Conservation (phyloP, 805 yeast genomes). For the Kazachstania martiniae region DNA sequence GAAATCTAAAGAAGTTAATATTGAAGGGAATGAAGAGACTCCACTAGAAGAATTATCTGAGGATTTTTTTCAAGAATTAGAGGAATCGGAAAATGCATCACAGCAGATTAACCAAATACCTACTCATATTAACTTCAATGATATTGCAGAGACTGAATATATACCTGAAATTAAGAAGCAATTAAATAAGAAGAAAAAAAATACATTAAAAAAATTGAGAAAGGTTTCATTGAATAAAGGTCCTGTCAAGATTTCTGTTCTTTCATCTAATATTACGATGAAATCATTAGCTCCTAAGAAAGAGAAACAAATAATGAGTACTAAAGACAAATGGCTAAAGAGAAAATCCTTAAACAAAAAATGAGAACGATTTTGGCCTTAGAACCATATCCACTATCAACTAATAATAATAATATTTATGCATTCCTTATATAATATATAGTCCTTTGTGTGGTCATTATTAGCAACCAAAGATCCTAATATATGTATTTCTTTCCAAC, state of each 20-base stretch:
- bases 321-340: slow-evolving; percentile 27
- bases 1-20: slow-evolving; percentile 12
- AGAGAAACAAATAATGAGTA: slow-evolving; percentile 16
- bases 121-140: slow-evolving; percentile 29
- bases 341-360: slow-evolving; percentile 23
- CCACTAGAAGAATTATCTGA: slow-evolving; percentile 32
- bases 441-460: too few relatives aligned
- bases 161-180: slow-evolving; percentile 10
- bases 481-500: too few relatives aligned
- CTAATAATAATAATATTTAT: too few relatives aligned
- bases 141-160: slow-evolving; percentile 14
- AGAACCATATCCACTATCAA: too few relatives aligned
- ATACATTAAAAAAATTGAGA: slow-evolving; percentile 26
- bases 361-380: slow-evolving; percentile 4
- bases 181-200: slow-evolving; percentile 21
- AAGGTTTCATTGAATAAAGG: slow-evolving; percentile 28
- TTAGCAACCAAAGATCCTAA: too few relatives aligned
- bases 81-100: slow-evolving; percentile 9
- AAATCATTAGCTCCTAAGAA: slow-evolving; percentile 23
- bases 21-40: slow-evolving; percentile 3
- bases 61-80: slow-evolving; percentile 29
- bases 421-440: too few relatives aligned
- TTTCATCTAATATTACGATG: slow-evolving; percentile 10
- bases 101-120: slow-evolving; percentile 14
- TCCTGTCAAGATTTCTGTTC: slow-evolving; percentile 32